Conservation (phyloP, 2,329 filamentous ascomycete species). For the Polychaeton citri region DNA sequence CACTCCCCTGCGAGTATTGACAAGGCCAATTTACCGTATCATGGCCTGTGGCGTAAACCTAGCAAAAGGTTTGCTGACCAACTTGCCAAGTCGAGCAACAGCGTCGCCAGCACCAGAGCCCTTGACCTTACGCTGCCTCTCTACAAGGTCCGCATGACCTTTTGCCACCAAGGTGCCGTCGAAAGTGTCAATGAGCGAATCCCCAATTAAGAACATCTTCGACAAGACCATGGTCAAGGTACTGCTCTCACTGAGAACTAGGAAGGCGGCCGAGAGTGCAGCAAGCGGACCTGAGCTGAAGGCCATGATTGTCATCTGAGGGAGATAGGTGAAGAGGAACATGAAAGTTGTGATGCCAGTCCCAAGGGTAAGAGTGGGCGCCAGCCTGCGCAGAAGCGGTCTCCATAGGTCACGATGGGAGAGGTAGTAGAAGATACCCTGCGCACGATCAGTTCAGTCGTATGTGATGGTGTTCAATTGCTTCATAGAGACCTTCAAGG, state of each 20-base stretch:
- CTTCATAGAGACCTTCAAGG: constrained; percentile 66
- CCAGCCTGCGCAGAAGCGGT: constrained; percentile 43
- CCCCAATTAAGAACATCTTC: constrained; percentile 63
- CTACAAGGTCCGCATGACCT: constrained; percentile 49
- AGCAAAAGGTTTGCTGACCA: constrained; percentile 41
- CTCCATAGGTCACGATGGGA: constrained; percentile 45
- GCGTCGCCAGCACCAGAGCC: constrained; percentile 34
- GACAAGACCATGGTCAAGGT: constrained; percentile 41
- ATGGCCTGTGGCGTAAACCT: constrained; percentile 45
- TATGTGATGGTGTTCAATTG: no score
- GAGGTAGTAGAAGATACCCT: constrained; percentile 50
- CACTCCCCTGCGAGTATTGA: no score
- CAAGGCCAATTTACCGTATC: no score
- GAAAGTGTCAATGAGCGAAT: constrained; percentile 77
- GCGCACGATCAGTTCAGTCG: no score
- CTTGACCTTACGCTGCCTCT: constrained; percentile 61
- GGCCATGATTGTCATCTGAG: constrained; percentile 69
- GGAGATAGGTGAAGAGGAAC: constrained; percentile 79
- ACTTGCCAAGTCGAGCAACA: constrained; percentile 43
- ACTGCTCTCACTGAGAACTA: constrained; percentile 43
- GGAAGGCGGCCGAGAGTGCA: constrained; percentile 56
- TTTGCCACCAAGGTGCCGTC: constrained; percentile 53
- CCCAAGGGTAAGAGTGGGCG: constrained; percentile 55
- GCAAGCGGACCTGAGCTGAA: constrained; percentile 77
- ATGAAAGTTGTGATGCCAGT: constrained; percentile 57